A percentile compares a stretch with the other conserved stretches of the same genome.
These are phyloP conservation scores for Sporothrix mexicana DNA, from an alignment of 2,329 filamentous ascomycete species.

Conservation along the genomic window DNA sequence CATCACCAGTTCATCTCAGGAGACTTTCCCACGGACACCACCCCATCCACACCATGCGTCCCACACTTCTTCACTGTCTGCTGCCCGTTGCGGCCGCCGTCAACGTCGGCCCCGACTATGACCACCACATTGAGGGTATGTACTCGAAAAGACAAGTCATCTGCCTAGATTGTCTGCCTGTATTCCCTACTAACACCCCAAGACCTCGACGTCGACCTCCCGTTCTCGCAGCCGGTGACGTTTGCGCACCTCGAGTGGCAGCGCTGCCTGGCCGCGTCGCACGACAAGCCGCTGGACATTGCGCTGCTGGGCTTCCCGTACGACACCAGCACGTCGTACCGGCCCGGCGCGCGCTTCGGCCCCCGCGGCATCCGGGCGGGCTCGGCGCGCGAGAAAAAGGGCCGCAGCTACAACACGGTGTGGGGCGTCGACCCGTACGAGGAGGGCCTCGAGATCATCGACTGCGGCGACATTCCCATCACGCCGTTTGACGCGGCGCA, in stretches of 20 bases:
- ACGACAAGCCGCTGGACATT: slow-evolving; percentile 35
- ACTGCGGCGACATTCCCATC: slow-evolving; percentile 39
- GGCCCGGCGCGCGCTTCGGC: slow-evolving; percentile 37
- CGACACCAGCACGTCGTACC: slow-evolving; percentile 38
- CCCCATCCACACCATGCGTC: not conserved
- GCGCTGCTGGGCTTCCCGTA: slow-evolving; percentile 37
- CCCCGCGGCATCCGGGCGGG: slow-evolving; percentile 36
- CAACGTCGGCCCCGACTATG: slow-evolving; percentile 7
- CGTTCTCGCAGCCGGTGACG: slow-evolving; percentile 35
- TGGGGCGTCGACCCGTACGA: slow-evolving; percentile 36
- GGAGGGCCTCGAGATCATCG: slow-evolving; percentile 31
- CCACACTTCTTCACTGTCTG: slow-evolving; percentile 6
- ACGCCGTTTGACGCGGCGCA: slow-evolving; percentile 38
- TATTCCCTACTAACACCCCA: not conserved
- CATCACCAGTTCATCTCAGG: not conserved
- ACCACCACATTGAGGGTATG: slow-evolving; percentile 7
- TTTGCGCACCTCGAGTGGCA: slow-evolving; percentile 37
- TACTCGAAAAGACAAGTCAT: not conserved
- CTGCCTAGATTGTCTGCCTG: too few relatives aligned
- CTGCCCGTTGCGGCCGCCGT: not conserved
- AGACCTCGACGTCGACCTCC: slow-evolving; percentile 35
- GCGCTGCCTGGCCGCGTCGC: slow-evolving; percentile 32
- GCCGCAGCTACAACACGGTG: slow-evolving; percentile 36
- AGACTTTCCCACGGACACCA: not conserved
- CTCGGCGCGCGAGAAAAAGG: slow-evolving; percentile 36